Conservation (phyloP, 1,284 basidiomycete genomes). For the Trichosporon coremiiforme region DNA sequence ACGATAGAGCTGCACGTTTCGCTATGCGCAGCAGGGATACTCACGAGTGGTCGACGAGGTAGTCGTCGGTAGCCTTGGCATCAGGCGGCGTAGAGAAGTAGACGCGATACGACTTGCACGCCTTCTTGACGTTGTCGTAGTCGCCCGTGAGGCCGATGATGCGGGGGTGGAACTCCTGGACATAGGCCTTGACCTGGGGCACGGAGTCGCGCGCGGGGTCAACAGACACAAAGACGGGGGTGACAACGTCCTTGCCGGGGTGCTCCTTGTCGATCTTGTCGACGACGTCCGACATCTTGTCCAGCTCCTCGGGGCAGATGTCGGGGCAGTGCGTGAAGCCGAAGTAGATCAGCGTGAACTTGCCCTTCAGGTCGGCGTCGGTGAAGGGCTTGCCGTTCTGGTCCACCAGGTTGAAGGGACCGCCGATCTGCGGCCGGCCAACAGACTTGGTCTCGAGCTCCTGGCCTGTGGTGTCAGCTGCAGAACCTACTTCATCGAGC, state of each 20-base stretch:
- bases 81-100: slow-evolving; percentile 98
- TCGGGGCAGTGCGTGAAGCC: slow-evolving; percentile 98
- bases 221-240: slow-evolving; percentile 91
- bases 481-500: too few relatives aligned
- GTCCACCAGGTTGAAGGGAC: slow-evolving; percentile 77
- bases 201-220: slow-evolving; percentile 90
- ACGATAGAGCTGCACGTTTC: too few relatives aligned
- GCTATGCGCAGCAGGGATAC: slow-evolving; percentile 28
- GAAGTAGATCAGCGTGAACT: slow-evolving; percentile 88
- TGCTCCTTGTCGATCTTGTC: slow-evolving; percentile 68
- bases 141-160: slow-evolving; percentile 85
- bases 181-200: slow-evolving; percentile 61
- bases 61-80: slow-evolving; percentile 73
- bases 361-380: slow-evolving; percentile 78
- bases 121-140: slow-evolving; percentile 80
- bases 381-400: slow-evolving; percentile 73
- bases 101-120: slow-evolving; percentile 93
- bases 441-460: slow-evolving; percentile 63
- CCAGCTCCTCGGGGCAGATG: slow-evolving; percentile 96
- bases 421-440: slow-evolving; percentile 78
- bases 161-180: slow-evolving; percentile 82
- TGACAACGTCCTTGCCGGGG: slow-evolving; percentile 60
- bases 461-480: slow-evolving; percentile 60
- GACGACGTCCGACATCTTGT: slow-evolving; percentile 89
- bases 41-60: slow-evolving; percentile 83